Evolutionary conservation across 805 yeast species (phyloP).

Genomic region (Schizosaccharomyces cryophilus): DNA sequence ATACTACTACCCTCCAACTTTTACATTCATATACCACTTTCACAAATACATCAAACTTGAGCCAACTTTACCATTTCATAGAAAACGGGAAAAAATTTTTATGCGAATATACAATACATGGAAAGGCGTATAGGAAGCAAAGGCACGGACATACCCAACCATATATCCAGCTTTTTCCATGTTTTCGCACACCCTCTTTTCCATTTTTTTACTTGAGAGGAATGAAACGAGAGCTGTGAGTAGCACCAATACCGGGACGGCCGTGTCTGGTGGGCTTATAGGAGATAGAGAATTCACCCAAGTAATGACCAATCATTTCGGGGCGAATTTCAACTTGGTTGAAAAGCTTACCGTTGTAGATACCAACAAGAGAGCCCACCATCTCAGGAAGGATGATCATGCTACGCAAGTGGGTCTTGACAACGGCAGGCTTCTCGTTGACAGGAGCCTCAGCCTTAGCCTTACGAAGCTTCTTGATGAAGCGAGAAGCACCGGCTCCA

Average conservation of each 20-base stretch:
- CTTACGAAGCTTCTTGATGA: constrained; percentile 91
- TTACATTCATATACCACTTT: too few relatives aligned
- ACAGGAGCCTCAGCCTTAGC: constrained; percentile 67
- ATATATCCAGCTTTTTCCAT: not conserved
- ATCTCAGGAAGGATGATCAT: constrained; percentile 97
- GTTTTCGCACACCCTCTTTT: not conserved
- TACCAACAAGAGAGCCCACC: constrained; percentile 97
- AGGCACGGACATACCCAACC: not conserved
- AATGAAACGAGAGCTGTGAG: constrained; percentile 26
- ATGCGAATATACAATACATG: not conserved
- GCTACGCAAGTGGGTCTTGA: constrained; percentile 98
- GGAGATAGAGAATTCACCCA: constrained; percentile 98
- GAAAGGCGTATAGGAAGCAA: not conserved
- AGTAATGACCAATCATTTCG: constrained; percentile 99
- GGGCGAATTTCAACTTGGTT: constrained; percentile 96
- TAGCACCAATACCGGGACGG: constrained; percentile 57
- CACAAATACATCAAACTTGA: too few relatives aligned
- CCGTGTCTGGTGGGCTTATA: constrained; percentile 99
- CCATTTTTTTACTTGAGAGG: constrained; percentile 10
- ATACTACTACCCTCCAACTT: too few relatives aligned
- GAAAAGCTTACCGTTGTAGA: constrained; percentile 98
- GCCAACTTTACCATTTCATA: too few relatives aligned
- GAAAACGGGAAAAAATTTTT: not conserved
- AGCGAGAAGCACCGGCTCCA: constrained; percentile 81
- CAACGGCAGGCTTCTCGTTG: constrained; percentile 91